These are phyloP conservation scores for Cercospora sp. DNA, from an alignment of 2,329 filamentous ascomycete genomes.

Conservation along the genomic window DNA sequence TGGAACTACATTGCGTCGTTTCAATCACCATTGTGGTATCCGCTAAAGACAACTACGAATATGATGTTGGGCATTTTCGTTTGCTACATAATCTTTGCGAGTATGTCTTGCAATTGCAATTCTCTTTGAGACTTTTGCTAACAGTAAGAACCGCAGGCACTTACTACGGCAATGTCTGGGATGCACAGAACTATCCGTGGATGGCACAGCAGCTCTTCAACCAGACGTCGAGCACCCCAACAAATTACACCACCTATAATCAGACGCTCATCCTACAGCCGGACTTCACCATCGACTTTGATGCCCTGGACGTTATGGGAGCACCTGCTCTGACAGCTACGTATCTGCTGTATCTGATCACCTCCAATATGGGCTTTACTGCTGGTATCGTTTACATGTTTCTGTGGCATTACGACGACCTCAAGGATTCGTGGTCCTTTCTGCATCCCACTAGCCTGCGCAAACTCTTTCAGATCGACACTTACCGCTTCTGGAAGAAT, in stretches of 20 bases:
- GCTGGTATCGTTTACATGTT: slow-evolving; percentile 49
- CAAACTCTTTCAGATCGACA: slow-evolving; percentile 22
- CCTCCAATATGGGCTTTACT: slow-evolving; percentile 50
- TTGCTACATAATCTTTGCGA: slow-evolving; percentile 26
- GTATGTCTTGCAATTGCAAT: background rate
- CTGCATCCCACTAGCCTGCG: slow-evolving; percentile 29
- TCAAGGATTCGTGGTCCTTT: slow-evolving; percentile 42
- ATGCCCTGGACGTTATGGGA: slow-evolving; percentile 40
- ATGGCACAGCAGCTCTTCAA: slow-evolving; percentile 47
- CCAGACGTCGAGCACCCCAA: slow-evolving; percentile 39
- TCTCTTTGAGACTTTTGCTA: background rate
- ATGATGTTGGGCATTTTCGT: slow-evolving; percentile 16
- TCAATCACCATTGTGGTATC: slow-evolving; percentile 15
- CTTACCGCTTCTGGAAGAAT: slow-evolving; percentile 35
- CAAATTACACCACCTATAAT: slow-evolving; percentile 44
- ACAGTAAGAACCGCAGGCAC: background rate
- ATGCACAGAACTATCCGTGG: slow-evolving; percentile 46
- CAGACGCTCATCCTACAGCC: slow-evolving; percentile 46
- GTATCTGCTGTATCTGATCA: slow-evolving; percentile 45
- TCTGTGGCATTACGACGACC: slow-evolving; percentile 37
- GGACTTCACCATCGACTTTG: slow-evolving; percentile 43
- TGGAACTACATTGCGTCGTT: slow-evolving; percentile 47
- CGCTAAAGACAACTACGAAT: slow-evolving; percentile 10
- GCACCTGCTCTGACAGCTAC: slow-evolving; percentile 45
- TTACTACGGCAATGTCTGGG: slow-evolving; percentile 49